Conservation (phyloP, 1,284 basidiomycete genomes). For the Ustilago esculenta region DNA sequence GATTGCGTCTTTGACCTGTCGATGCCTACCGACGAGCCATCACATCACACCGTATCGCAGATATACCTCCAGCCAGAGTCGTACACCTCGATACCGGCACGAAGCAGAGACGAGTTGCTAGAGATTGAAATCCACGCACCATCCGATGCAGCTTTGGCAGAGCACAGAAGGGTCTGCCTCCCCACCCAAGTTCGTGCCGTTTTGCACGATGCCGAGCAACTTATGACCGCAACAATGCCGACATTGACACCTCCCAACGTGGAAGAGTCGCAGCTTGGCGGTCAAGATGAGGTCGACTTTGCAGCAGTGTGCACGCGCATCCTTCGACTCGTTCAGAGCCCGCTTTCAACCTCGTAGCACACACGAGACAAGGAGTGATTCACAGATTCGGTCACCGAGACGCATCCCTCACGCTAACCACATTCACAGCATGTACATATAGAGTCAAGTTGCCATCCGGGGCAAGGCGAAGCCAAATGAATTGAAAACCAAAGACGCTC, state of each 20-base stretch:
- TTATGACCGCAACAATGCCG: conserved; percentile 3
- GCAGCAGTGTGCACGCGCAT: conserved; percentile 2
- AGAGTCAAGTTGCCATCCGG: conserved; percentile 8
- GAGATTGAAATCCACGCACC: conserved; percentile 29
- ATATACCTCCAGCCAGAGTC: conserved; percentile 33
- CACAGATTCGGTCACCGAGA: no score
- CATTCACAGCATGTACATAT: no score
- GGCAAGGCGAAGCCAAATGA: conserved; percentile 1
- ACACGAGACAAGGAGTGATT: neutral
- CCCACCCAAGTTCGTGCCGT: conserved; percentile 23
- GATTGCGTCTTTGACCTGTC: conserved; percentile 38
- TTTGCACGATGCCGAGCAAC: conserved; percentile 25
- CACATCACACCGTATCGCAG: neutral
- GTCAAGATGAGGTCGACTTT: neutral
- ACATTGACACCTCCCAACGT: neutral
- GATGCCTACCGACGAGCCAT: conserved; percentile 4
- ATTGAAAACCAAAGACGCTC: neutral
- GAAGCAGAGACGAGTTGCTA: conserved; percentile 24
- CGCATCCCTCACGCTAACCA: no score
- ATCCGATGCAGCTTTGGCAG: neutral
- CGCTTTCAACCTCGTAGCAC: neutral
- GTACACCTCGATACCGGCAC: conserved; percentile 20
- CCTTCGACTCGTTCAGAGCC: conserved; percentile 8
- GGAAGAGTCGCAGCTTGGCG: no score
- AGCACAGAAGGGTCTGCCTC: conserved; percentile 8